These are phyloP conservation scores for Iodosphaeria phyllophila DNA, from an alignment of 2,329 filamentous ascomycete species.

Conservation along the genomic window DNA sequence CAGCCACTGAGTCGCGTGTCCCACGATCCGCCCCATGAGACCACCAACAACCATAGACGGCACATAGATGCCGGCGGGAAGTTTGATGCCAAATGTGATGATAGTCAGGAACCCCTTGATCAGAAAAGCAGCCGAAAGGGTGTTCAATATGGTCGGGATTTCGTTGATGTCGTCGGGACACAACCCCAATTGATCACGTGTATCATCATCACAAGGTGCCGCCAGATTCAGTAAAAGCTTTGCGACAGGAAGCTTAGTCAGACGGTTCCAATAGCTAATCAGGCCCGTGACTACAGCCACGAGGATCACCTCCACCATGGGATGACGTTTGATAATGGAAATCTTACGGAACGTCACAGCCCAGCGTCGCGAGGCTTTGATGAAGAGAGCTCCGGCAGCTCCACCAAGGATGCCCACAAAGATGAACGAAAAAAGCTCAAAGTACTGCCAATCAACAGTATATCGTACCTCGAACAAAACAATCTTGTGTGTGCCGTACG, in stretches of 20 bases:
- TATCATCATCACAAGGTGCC: slow-evolving; percentile 63
- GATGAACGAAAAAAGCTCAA: slow-evolving; percentile 73
- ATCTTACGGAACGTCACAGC: slow-evolving; percentile 76
- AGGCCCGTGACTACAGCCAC: slow-evolving; percentile 74
- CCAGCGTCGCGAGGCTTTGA: slow-evolving; percentile 87
- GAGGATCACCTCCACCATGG: slow-evolving; percentile 71
- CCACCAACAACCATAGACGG: slow-evolving; percentile 98
- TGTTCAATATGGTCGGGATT: slow-evolving; percentile 59
- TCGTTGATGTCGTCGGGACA: slow-evolving; percentile 56
- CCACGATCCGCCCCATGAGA: slow-evolving; percentile 72
- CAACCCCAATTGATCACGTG: slow-evolving; percentile 46
- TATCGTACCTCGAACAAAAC: slow-evolving; percentile 94
- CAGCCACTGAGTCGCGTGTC: slow-evolving; percentile 67
- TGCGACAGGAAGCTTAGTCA: slow-evolving; percentile 76
- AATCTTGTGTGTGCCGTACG: slow-evolving; percentile 90
- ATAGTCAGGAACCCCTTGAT: slow-evolving; percentile 80
- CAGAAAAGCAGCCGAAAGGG: slow-evolving; percentile 60
- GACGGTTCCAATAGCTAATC: slow-evolving; percentile 80
- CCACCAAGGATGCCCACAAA: slow-evolving; percentile 77
- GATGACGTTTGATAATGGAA: slow-evolving; percentile 59
- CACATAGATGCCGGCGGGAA: slow-evolving; percentile 92
- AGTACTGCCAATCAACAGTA: slow-evolving; percentile 77
- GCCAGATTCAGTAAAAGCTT: slow-evolving; percentile 83
- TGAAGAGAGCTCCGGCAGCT: slow-evolving; percentile 74
- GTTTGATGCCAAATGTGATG: slow-evolving; percentile 91